A percentile compares a stretch with the other conserved stretches of the same genome.
Conservation (phyloP, 306 rosid genomes). For the Casuarina glauca region DNA sequence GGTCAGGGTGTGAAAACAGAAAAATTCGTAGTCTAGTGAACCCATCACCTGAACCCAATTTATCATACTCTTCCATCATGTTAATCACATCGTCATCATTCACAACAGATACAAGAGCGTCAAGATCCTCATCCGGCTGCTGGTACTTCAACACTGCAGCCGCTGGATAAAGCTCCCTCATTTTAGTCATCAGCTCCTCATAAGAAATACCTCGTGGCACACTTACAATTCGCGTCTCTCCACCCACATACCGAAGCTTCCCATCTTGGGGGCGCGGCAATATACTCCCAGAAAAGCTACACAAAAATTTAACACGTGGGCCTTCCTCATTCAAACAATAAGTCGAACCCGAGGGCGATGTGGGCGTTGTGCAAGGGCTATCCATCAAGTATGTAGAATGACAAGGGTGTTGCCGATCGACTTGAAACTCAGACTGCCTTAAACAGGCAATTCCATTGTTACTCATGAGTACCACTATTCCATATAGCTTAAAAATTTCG, state of each 20-base stretch:
- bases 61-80: slow-evolving; percentile 99
- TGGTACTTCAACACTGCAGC: slow-evolving; percentile 86
- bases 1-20: slow-evolving; percentile 73
- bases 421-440: slow-evolving; percentile 46
- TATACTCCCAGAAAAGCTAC: slow-evolving; percentile 86
- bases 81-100: slow-evolving; percentile 92
- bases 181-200: slow-evolving; percentile 86
- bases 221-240: slow-evolving; percentile 95
- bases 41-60: slow-evolving; percentile 85
- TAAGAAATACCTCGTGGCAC: slow-evolving; percentile 59
- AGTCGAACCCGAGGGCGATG: slow-evolving; percentile 33
- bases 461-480: slow-evolving; percentile 53
- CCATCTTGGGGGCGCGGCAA: slow-evolving; percentile 99
- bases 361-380: slow-evolving; percentile 53
- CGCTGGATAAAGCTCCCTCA: slow-evolving; percentile 88
- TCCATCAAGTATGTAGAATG: slow-evolving; percentile 59
- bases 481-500: slow-evolving; percentile 31
- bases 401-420: slow-evolving; percentile 43
- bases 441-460: slow-evolving; percentile 55
- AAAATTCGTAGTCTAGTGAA: slow-evolving; percentile 94
- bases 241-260: slow-evolving; percentile 91
- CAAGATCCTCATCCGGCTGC: slow-evolving; percentile 98
- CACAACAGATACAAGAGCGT: slow-evolving; percentile 94
- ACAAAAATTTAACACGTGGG: slow-evolving; percentile 83
- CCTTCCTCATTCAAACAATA: slow-evolving; percentile 53